phyloP scores from a whole-genome alignment of 306 rosid genomes.

The Cucurbita ficifolia region DNA sequence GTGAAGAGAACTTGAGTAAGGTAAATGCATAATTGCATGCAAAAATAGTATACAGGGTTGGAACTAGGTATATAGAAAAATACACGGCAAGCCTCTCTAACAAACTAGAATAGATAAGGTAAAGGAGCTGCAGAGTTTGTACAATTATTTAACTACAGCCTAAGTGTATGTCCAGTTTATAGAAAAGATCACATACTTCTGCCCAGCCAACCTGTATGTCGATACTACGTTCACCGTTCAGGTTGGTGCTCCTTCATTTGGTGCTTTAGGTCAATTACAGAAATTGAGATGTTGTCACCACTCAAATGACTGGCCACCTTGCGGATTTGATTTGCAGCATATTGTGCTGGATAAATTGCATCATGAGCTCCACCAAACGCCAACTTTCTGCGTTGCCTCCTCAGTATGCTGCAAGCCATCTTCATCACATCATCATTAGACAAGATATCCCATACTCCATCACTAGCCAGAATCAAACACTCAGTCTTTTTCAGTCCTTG shows the following conservation, averaged over 20 bases:
- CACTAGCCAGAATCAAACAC: slow-evolving; percentile 27
- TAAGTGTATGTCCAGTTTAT: not conserved
- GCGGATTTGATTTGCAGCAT: slow-evolving; percentile 8
- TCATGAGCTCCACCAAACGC: not conserved
- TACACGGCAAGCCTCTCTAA: not conserved
- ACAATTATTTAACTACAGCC: not conserved
- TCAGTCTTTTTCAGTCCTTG: slow-evolving; percentile 16
- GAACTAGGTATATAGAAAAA: not conserved
- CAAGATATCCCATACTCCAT: slow-evolving; percentile 32
- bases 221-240: not conserved
- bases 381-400: slow-evolving; percentile 2
- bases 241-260: not conserved
- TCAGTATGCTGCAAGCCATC: slow-evolving; percentile 9
- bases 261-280: slow-evolving; percentile 23
- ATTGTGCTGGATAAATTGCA: slow-evolving; percentile 5
- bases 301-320: slow-evolving; percentile 14
- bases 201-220: not conserved
- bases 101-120: not conserved
- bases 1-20: not conserved
- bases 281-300: slow-evolving; percentile 21
- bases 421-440: slow-evolving; percentile 11
- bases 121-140: not conserved
- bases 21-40: not conserved
- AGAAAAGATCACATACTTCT: not conserved
- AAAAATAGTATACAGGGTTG: not conserved